A percentile compares a stretch with the other conserved stretches of the same genome.
Evolutionary conservation across 192 early-diverging fungal genomes (phyloP).

Genomic region (Pilobolus umbonatus): DNA sequence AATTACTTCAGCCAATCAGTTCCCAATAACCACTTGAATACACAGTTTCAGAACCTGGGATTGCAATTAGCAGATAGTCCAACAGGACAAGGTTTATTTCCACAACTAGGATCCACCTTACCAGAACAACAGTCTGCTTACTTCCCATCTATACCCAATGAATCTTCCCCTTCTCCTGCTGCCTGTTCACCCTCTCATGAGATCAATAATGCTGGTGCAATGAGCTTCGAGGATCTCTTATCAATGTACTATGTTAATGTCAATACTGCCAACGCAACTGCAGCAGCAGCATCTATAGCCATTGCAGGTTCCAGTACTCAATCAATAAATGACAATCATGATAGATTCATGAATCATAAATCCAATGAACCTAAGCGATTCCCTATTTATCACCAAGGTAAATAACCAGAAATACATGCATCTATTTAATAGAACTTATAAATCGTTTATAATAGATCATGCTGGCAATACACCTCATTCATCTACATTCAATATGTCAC

Average conservation of each 20-base stretch:
- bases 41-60: slow-evolving; percentile 8
- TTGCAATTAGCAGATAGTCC: slow-evolving; percentile 3
- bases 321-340: neutral
- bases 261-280: neutral
- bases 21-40: slow-evolving; percentile 10
- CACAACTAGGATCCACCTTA: slow-evolving; percentile 6
- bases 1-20: slow-evolving; percentile 17
- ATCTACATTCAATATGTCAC: no score
- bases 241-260: slow-evolving; percentile 16
- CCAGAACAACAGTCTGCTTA: neutral
- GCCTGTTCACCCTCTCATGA: neutral
- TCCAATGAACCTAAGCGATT: no score
- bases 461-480: no score
- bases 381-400: no score
- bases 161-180: slow-evolving; percentile 3
- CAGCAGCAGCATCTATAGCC: neutral
- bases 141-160: slow-evolving; percentile 4
- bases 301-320: neutral
- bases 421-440: no score
- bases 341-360: neutral
- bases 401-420: no score
- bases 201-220: slow-evolving; percentile 11
- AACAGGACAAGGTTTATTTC: neutral
- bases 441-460: no score
- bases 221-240: slow-evolving; percentile 24